Evolutionary conservation across 2,329 filamentous ascomycete species (phyloP).

Genomic region (Rhexocercosporidium sp.): DNA sequence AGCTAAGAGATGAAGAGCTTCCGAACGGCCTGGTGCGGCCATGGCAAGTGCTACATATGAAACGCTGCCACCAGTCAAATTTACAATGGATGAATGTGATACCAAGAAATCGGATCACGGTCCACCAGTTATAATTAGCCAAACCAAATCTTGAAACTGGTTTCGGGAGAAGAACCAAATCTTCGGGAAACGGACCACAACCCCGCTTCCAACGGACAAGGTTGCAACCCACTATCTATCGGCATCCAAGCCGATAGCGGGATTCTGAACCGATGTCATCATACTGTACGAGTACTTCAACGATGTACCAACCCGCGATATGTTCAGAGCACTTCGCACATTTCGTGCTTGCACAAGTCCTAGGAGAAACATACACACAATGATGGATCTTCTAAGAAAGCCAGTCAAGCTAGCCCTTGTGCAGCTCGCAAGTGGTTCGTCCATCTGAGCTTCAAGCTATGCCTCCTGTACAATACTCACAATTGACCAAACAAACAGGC

Average conservation of each 20-base stretch:
- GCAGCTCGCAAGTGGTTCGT: conserved; percentile 74
- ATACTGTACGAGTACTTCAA: neutral
- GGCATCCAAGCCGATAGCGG: conserved; percentile 2
- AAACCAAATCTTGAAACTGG: neutral
- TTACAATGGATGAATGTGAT: neutral
- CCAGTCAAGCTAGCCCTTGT: conserved; percentile 81
- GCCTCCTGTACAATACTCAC: neutral
- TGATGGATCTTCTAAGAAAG: conserved; percentile 65
- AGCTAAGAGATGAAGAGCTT: too few relatives aligned
- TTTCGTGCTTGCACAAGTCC: conserved; percentile 14
- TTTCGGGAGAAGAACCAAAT: neutral
- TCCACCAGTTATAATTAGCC: neutral
- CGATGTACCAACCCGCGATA: neutral
- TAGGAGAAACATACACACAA: conserved; percentile 30
- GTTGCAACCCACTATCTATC: conserved; percentile 2
- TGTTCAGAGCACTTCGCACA: neutral
- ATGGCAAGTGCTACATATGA: too few relatives aligned
- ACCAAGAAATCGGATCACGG: neutral
- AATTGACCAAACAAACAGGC: conserved; percentile 49
- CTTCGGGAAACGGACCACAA: neutral
- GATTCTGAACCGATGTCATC: neutral
- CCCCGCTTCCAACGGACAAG: neutral
- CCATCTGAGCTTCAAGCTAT: neutral
- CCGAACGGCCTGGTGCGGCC: too few relatives aligned
- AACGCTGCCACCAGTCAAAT: neutral